Evolutionary conservation across 2,329 filamentous ascomycete species (phyloP), one percentile per base, ranked within the genome.

Genomic region (Fonsecaea nubica): DNA sequence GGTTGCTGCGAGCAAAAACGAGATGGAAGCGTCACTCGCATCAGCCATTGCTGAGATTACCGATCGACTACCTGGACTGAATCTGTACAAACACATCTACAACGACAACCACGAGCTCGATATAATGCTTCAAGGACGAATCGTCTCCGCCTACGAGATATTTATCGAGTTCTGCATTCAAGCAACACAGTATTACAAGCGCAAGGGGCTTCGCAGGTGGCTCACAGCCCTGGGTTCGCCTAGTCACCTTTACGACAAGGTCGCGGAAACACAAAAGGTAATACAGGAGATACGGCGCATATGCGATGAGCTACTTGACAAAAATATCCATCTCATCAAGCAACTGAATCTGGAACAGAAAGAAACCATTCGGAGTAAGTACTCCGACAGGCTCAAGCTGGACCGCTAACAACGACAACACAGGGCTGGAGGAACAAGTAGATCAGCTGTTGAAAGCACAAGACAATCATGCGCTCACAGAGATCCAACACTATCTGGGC

Each of bases 71-170:
- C 53, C 53, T 18, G 53, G 53, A 13, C 36, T 56, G 10, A 18
- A 56, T 32, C 9, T 56, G 53, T 56, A 56, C 53, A 18, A n/a
- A 36, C 32, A 56, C 15, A 56, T 56, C 8, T 56, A 56, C 53
- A 56, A 56, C n/a, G 53, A 32, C 25, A 18, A 35, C 21, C 25
- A 56, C 30, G 53, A 56, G 25, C 53, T 56, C 13, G 53, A 56
- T 3, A 56, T 8, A 9, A 18, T n/a, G 25, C 32, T 56, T 33
- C 32, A 53, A 21, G 38, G 38, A 15, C 38, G 38, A 42, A 42
- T 42, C 13, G 38, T 42, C 12, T 13, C 38, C 15, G 38, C 38
- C 13, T 42, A 42, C 38, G 38, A 42, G 38, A 42, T 42, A 42
- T 42, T 42, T 5, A 42, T 42, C 38, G 12, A 42, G 15, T 42